Base-by-base conservation (phyloP, 2,329 filamentous ascomycete species). In the Hirsutella thompsonii region DNA sequence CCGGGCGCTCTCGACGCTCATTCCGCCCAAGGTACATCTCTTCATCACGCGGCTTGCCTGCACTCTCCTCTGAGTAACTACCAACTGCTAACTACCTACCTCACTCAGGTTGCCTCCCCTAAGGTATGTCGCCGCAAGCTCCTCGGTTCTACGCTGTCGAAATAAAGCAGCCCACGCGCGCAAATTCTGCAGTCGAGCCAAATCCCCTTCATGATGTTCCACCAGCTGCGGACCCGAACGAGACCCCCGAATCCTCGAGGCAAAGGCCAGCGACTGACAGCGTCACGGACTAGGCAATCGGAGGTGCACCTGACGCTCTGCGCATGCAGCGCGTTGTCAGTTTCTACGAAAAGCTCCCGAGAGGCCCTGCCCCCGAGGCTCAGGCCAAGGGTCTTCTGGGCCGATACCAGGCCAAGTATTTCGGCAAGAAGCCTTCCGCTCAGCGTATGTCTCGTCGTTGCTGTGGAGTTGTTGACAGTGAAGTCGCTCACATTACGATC, bases 341-440 rank as follows among this genome's bases (percentile, higher is more conserved):
- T 72, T 96, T 98, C 78, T 98, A 98, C 78, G 87, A 93, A 74
- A 93, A 90, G 69, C 87, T 98, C 45, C 92, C 93, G 61, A 87
- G 89, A 60, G 93, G 92, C 55, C 67, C 85, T 54, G 89, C 89
- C 58, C 89, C 92, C 57, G 80, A 87, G 66, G 66, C 78, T 54
- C 79, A 94, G 76, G 67, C 83, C 52, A 84, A 79, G 59, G 90
- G 92, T 55, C 70, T 94, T 47, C 68, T 94, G 57, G 84, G 81
- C 58, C 78, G 86, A 67, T 98, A 98, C 76, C 85, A 92, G 66
- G 77, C 76, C 54, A 79, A 77, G 66, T 89, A 98, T 78, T 94
- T 98, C 63, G 89, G 89, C 70, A 90, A 94, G 75, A 95, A 95
- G 64, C 67, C 85, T 49, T 85, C 84, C 48, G 82, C 69, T 56